Conservation (phyloP, 208 protist genomes). For the Phytomonas francai region DNA sequence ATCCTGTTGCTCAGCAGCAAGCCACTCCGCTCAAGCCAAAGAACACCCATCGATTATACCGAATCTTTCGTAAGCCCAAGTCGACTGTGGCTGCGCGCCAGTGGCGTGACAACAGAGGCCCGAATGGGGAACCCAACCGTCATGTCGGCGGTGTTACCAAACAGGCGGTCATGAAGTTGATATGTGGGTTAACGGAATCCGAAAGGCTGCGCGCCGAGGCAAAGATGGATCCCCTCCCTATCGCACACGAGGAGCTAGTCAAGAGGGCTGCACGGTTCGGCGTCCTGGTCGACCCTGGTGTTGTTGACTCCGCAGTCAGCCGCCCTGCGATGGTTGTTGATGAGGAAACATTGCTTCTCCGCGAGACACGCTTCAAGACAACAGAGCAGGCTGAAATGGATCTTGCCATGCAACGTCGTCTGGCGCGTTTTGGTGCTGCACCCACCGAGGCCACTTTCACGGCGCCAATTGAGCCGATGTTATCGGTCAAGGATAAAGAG, state of each 20-base stretch:
- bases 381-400: slow-evolving; percentile 12
- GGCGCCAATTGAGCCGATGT: slow-evolving; percentile 10
- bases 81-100: slow-evolving; percentile 37
- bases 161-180: slow-evolving; percentile 26
- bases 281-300: slow-evolving; percentile 18
- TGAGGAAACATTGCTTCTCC: slow-evolving; percentile 46
- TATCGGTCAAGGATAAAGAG: slow-evolving; percentile 37
- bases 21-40: slow-evolving; percentile 33
- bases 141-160: slow-evolving; percentile 27
- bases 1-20: slow-evolving; percentile 2
- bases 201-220: slow-evolving; percentile 45
- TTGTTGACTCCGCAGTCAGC: slow-evolving; percentile 13
- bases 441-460: neutral
- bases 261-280: slow-evolving; percentile 74
- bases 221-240: slow-evolving; percentile 44
- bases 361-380: slow-evolving; percentile 52
- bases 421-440: slow-evolving; percentile 19
- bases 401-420: slow-evolving; percentile 17
- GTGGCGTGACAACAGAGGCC: slow-evolving; percentile 30
- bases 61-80: slow-evolving; percentile 80
- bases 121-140: neutral
- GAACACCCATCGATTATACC: slow-evolving; percentile 76
- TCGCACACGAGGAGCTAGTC: slow-evolving; percentile 52
- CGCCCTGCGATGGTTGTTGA: slow-evolving; percentile 29
- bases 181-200: slow-evolving; percentile 39